Base-by-base conservation (phyloP, 179 eudicot species). In the Beta macrorhiza region DNA sequence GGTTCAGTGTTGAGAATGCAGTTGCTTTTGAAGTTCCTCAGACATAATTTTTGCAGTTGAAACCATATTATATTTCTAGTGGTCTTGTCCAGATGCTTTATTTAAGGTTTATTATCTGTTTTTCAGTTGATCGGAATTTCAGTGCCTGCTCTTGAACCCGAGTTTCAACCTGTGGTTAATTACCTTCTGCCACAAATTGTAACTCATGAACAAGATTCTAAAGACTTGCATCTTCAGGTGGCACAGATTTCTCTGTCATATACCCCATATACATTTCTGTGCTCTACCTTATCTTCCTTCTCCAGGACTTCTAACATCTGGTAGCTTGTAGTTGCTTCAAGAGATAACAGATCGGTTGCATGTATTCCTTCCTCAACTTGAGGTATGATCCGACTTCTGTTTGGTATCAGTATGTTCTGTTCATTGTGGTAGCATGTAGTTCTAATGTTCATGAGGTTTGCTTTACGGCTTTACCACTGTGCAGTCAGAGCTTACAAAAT, bases 191-290 rank as follows among this genome's bases (percentile, higher is more conserved):
- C 95, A 8, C 88, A 90, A 77, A 89, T 93, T 71, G 75, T 86
- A n/a, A 84, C 93, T 58, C 93, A 89, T 82, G 93, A 93, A 78
- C 95, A 91, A 81, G 92, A 89, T 87, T 86, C 88, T 81, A 81
- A 80, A 17, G 91, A 87, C 77, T 56, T 90, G 86, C 91, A 92
- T 85, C 92, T 91, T 86, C 93, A 91, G 97, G 97, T 93, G 86
- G 86, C 78, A 37, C 45, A 68, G 63, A 78, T 67, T 79, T 64
- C 11, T 55, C 78, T 62, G 51, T 69, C 75, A 73, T 76, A 51
- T 70, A 67, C 74, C 69, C 74, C 69, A 76, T 45, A 55, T 74
- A 69, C 75, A 70, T 63, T 68, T 80, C 70, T 77, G 75, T 59
- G 57, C 71, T 79, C 74, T 76, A 57, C 47, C 57, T 72, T 76